Base-by-base conservation (phyloP, 495 filamentous ascomycete genomes). In the Penicillium coprophilum region DNA sequence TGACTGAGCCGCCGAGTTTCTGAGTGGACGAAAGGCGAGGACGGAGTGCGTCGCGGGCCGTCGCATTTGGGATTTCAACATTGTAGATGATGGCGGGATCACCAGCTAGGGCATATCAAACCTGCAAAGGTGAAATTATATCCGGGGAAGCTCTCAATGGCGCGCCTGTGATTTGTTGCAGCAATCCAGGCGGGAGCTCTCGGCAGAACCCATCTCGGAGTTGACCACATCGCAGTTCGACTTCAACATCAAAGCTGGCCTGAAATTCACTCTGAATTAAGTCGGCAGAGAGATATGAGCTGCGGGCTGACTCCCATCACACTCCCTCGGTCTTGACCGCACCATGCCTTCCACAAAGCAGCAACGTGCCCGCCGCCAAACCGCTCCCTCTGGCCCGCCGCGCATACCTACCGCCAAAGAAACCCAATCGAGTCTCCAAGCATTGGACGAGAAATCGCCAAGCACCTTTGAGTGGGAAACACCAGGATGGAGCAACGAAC, bases 341-440 rank as follows among this genome's bases (percentile, higher is more conserved):
- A 67, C 17, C 52, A 69, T 69, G 66, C 51, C 63, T 17, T 62
- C 64, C 39, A 61, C 60, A 32, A 69, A 66, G 56, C 58, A 62
- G 46, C 70, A 69, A 58, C 73, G 74, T 58, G 65, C 67, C 51
- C 74, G 73, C 46, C 71, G 75, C 52, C 74, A 75, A 60, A 77
- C 74, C 47, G 74, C 72, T 20, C 71, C 76, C 36, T 74, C 75
- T 40, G 70, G 73, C 36, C 65, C 64, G 49, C 66, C 69, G 51
- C 64, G 68, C 51, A 67, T 72, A 43, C 63, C 66, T 39, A 64
- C 64, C 48, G 53, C 54, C 48, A 64, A 62, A 38, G 64, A 71
- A 58, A 63, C 58, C 8, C 49, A 61, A 39, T 49, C 64, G 28
- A 55, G 51, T 30, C 63, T 66, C 28, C 65, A 66, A 20, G 49